Conservation (phyloP, 805 yeast genomes). For the Zygotorulaspora chibaensis region DNA sequence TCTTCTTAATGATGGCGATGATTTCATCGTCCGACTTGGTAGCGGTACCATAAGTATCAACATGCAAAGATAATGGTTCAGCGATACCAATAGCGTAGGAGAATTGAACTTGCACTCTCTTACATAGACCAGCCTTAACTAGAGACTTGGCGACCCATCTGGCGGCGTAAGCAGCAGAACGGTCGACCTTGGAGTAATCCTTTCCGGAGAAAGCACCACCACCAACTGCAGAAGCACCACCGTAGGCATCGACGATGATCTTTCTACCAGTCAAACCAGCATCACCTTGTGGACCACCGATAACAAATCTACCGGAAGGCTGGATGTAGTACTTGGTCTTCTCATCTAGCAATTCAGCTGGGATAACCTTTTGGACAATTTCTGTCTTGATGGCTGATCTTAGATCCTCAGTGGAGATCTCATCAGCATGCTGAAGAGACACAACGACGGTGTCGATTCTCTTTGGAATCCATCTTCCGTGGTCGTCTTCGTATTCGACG, state of each 20-base stretch:
- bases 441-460: slow-evolving; percentile 98
- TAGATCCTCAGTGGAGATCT: slow-evolving; percentile 87
- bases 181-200: slow-evolving; percentile 99
- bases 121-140: slow-evolving; percentile 89
- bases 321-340: slow-evolving; percentile 97
- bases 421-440: slow-evolving; percentile 97
- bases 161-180: slow-evolving; percentile 99
- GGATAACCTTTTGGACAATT: slow-evolving; percentile 87
- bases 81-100: slow-evolving; percentile 99
- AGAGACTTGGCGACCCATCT: slow-evolving; percentile 99
- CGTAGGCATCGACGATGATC: slow-evolving; percentile 98
- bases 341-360: slow-evolving; percentile 84
- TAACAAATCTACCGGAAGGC: slow-evolving; percentile 99
- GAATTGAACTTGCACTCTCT: slow-evolving; percentile 96
- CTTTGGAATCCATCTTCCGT: slow-evolving; percentile 91
- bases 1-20: slow-evolving; percentile 84
- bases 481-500: slow-evolving; percentile 88
- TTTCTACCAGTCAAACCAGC: slow-evolving; percentile 99
- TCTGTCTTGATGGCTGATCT: slow-evolving; percentile 74
- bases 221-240: slow-evolving; percentile 99
- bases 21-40: slow-evolving; percentile 83
- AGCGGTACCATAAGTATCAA: slow-evolving; percentile 98
- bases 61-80: slow-evolving; percentile 96
- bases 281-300: slow-evolving; percentile 99
- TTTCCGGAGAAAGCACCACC: slow-evolving; percentile 99